These are phyloP conservation scores for Arctium minus DNA, from an alignment of 129 eudicot species.

Conservation along the genomic window DNA sequence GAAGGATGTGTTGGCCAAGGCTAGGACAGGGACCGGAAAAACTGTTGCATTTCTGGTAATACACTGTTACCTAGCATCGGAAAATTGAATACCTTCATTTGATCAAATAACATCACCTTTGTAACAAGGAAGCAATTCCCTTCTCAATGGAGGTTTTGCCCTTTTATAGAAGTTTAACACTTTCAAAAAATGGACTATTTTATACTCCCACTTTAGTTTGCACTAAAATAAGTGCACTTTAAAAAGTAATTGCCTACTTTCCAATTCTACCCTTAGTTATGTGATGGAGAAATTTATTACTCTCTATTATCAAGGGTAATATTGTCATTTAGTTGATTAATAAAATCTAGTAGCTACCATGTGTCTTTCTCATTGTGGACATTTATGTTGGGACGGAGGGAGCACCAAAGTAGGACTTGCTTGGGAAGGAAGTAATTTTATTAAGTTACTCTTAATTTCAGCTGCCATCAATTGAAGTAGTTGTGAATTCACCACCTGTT, in stretches of 20 bases:
- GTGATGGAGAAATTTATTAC: background rate
- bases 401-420: background rate
- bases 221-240: background rate
- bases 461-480: constrained; percentile 94
- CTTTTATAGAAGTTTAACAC: background rate
- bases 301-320: background rate
- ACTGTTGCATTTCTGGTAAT: constrained; percentile 97
- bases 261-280: background rate
- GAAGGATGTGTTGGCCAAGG: constrained; percentile 97
- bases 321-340: background rate
- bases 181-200: background rate
- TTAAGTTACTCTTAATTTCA: constrained; percentile 30
- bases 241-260: background rate
- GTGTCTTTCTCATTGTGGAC: background rate
- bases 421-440: background rate
- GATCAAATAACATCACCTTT: background rate
- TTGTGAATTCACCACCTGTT: constrained; percentile 54
- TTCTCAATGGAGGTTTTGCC: background rate
- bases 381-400: background rate
- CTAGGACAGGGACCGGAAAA: constrained; percentile 98
- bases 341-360: background rate
- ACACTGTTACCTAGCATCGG: background rate
- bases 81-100: background rate
- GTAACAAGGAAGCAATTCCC: background rate
- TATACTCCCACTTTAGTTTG: background rate